Evolutionary conservation across 352 stramenopile genomes (phyloP).

Genomic region (Pythium grandisporangium): DNA sequence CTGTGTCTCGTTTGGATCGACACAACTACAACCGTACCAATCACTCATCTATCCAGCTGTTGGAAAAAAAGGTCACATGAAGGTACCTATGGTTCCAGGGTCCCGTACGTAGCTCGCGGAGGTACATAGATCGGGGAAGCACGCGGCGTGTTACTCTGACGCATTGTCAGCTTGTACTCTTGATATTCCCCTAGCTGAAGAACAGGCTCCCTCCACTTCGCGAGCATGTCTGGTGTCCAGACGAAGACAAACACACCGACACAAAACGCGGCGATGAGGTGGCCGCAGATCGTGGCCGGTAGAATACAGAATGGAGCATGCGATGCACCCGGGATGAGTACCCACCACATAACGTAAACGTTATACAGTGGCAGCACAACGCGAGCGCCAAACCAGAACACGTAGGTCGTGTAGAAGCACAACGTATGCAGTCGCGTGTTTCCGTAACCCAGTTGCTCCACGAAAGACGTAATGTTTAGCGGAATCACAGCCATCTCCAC

Average conservation of each 20-base stretch:
- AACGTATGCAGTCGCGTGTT: slow-evolving; percentile 42
- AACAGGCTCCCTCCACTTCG: slow-evolving; percentile 58
- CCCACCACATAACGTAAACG: slow-evolving; percentile 70
- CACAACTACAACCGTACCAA: too few species aligned
- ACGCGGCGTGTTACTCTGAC: slow-evolving; percentile 63
- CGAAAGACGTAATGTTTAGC: slow-evolving; percentile 73
- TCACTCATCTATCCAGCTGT: too few species aligned
- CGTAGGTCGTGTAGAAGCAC: slow-evolving; percentile 72
- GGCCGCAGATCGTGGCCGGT: slow-evolving; percentile 57
- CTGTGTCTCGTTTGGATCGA: too few species aligned
- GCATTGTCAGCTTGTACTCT: slow-evolving; percentile 71
- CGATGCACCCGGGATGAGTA: slow-evolving; percentile 40
- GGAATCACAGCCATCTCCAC: slow-evolving; percentile 80
- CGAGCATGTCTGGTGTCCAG: slow-evolving; percentile 74
- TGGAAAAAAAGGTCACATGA: too few species aligned
- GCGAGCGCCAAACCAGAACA: slow-evolving; percentile 66
- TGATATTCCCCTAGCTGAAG: slow-evolving; percentile 65
- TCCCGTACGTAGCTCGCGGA: slow-evolving; percentile 14
- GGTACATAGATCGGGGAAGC: slow-evolving; percentile 39
- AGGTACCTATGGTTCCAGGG: slow-evolving; percentile 10
- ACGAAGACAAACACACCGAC: slow-evolving; percentile 77
- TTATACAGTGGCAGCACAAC: slow-evolving; percentile 74
- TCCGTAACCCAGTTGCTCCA: slow-evolving; percentile 69
- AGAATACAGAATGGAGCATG: slow-evolving; percentile 46
- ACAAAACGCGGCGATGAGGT: slow-evolving; percentile 76